Conservation (phyloP, 2,329 filamentous ascomycete species). For the Parascedosporium putredinis region DNA sequence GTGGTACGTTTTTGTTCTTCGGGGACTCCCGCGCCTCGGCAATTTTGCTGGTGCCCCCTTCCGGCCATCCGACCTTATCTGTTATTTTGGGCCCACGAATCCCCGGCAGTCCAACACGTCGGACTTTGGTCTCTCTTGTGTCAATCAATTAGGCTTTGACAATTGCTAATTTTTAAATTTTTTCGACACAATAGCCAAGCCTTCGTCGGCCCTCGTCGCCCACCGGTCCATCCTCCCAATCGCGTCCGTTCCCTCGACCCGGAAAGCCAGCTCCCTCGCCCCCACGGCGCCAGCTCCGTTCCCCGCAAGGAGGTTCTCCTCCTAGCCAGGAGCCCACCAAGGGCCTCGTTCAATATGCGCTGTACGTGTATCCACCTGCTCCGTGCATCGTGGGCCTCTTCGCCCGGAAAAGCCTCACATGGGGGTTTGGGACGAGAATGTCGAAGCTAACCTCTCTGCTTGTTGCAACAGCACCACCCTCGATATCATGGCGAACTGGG, state of each 20-base stretch:
- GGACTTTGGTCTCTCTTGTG: not conserved
- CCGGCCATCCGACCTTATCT: no score
- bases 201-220: conserved; percentile 4
- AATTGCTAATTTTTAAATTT: conserved; percentile 1
- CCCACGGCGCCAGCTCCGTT: conserved; percentile 36
- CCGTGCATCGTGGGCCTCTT: not conserved
- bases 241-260: conserved; percentile 54
- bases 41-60: not conserved
- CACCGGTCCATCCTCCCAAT: conserved; percentile 43
- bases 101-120: not conserved
- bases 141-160: not conserved
- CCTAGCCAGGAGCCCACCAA: conserved; percentile 72
- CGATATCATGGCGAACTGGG: conserved; percentile 76
- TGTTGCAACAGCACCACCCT: conserved; percentile 52
- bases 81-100: no score
- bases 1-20: conserved; percentile 2
- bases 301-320: conserved; percentile 60
- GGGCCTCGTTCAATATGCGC: conserved; percentile 71
- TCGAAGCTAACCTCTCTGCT: not conserved
- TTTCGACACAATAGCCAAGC: conserved; percentile 3
- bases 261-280: conserved; percentile 49
- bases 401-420: not conserved
- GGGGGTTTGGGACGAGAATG: not conserved
- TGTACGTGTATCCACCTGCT: conserved; percentile 46
- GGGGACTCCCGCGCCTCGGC: not conserved